A percentile compares a stretch with the other conserved stretches of the same genome.
Conservation (phyloP, 1,139 yeast species). For the Magnusiomyces suaveolens region DNA sequence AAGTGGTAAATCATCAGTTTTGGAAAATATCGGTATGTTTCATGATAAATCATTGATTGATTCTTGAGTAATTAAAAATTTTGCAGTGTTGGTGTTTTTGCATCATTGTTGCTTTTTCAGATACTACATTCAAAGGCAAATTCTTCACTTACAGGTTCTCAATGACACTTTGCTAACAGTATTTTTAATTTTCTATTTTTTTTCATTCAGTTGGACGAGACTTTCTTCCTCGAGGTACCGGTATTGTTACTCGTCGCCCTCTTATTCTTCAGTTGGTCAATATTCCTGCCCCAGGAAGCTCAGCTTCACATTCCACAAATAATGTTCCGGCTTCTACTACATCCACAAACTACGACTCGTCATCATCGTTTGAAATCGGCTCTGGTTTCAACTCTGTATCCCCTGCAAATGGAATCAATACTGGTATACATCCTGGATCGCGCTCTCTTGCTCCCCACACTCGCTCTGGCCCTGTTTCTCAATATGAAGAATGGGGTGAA, state of each 20-base stretch:
- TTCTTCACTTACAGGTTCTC: no score
- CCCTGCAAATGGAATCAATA: constrained; percentile 86
- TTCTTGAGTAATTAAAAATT: no score
- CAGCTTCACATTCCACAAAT: background rate
- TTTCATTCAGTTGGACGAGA: constrained; percentile 98
- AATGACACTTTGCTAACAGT: no score
- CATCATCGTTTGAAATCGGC: no score
- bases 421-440: constrained; percentile 67
- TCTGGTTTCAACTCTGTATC: constrained; percentile 11
- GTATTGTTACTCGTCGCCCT: constrained; percentile 94
- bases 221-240: constrained; percentile 85
- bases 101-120: no score
- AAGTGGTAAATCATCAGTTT: constrained; percentile 89
- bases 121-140: no score
- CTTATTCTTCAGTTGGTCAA: constrained; percentile 86
- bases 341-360: constrained; percentile 8
- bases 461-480: constrained; percentile 7
- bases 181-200: no score
- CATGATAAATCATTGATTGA: no score
- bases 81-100: no score
- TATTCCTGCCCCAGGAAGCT: constrained; percentile 57
- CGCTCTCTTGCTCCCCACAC: constrained; percentile 8
- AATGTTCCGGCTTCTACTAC: constrained; percentile 12
- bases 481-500: constrained; percentile 75
- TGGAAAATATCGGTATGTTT: constrained; percentile 63